A percentile compares a stretch with the other conserved stretches of the same genome.
phyloP scores from a whole-genome alignment of 495 filamentous ascomycete genomes.

The Rusavskia elegans region DNA sequence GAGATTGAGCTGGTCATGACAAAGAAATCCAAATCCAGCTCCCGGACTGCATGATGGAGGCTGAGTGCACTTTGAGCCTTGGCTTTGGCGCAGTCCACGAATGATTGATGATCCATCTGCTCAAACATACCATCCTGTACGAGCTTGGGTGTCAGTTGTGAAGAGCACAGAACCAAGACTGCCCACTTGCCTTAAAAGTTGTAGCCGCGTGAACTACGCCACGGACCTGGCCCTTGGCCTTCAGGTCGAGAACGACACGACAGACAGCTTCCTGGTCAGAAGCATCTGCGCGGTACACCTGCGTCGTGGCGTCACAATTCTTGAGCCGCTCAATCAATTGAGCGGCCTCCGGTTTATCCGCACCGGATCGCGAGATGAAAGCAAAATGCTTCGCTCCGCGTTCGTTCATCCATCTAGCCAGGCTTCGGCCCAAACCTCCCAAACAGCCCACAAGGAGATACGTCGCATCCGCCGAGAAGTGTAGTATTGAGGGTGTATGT shows the following conservation, averaged over 20 bases:
- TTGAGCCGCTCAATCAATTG: constrained; percentile 9
- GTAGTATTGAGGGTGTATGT: too few species aligned
- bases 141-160: too few species aligned
- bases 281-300: too few species aligned
- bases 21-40: constrained; percentile 10
- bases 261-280: too few species aligned
- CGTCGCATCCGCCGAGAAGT: too few species aligned
- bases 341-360: constrained; percentile 2
- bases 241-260: too few species aligned
- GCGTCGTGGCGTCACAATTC: too few species aligned
- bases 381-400: constrained; percentile 22
- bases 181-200: too few species aligned
- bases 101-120: constrained; percentile 13
- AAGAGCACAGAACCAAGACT: too few species aligned
- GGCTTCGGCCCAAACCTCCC: constrained; percentile 20
- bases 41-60: background rate
- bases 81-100: background rate
- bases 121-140: constrained; percentile 17
- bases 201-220: too few species aligned
- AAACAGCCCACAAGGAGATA: constrained; percentile 20
- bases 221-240: too few species aligned
- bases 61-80: constrained; percentile 15
- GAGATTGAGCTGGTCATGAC: constrained; percentile 11
- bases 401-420: constrained; percentile 21
- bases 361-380: constrained; percentile 21